Conservation (phyloP, 1,284 basidiomycete species). For the Malassezia equina region DNA sequence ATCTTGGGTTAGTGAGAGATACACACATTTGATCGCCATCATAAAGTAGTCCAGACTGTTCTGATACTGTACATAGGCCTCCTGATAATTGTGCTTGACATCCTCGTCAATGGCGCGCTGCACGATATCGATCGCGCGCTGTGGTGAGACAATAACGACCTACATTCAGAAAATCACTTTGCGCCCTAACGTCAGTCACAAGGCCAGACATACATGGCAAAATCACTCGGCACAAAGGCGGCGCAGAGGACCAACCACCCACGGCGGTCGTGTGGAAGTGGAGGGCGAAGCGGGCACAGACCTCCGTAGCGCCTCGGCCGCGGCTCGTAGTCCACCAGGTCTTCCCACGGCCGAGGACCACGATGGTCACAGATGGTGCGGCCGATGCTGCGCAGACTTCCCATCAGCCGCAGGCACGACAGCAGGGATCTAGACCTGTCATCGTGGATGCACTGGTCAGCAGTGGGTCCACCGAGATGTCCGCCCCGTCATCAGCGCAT, state of each 20-base stretch:
- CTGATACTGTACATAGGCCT: constrained; percentile 78
- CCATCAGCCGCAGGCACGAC: background rate
- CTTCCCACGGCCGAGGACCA: background rate
- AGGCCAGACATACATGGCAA: constrained; percentile 4
- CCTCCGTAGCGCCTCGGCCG: background rate
- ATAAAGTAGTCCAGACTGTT: constrained; percentile 97
- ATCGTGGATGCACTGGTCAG: background rate
- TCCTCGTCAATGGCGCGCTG: constrained; percentile 92
- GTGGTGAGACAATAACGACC: constrained; percentile 8
- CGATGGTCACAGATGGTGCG: background rate
- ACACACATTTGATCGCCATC: constrained; percentile 70
- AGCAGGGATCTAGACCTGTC: background rate
- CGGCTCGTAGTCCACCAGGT: background rate
- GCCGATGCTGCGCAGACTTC: background rate
- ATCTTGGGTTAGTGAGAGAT: constrained; percentile 53
- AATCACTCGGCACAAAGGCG: background rate
- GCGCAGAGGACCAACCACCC: background rate
- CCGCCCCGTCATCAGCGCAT: too few relatives aligned
- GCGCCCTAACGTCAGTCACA: constrained; percentile 5
- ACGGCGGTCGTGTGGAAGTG: constrained; percentile 1
- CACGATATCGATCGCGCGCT: constrained; percentile 91
- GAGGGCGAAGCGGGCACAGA: background rate
- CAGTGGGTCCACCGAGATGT: background rate
- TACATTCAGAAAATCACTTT: constrained; percentile 15
- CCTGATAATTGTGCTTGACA: constrained; percentile 80